Evolutionary conservation across 768 basidiomycete genomes (phyloP).

Genomic region (Candolleomyces efflorescens): DNA sequence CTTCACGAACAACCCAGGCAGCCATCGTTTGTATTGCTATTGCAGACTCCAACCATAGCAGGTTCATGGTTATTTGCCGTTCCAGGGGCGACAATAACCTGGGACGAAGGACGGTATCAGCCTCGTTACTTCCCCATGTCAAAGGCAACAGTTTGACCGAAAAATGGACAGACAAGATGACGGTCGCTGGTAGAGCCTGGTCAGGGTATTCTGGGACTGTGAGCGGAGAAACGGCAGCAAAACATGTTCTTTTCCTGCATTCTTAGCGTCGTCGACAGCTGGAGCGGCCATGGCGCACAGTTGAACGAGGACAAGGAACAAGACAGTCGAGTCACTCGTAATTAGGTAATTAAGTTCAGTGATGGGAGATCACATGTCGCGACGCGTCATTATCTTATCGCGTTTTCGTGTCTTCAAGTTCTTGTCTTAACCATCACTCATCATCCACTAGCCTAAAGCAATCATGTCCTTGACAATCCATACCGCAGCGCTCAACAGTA

Average conservation of each 20-base stretch:
- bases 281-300: conserved; percentile 18
- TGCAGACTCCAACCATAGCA: conserved; percentile 82
- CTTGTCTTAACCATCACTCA: not conserved
- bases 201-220: conserved; percentile 74
- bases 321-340: too few species aligned
- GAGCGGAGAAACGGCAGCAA: conserved; percentile 76
- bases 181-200: conserved; percentile 77
- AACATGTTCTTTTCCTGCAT: conserved; percentile 45
- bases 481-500: conserved; percentile 68
- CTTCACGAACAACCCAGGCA: conserved; percentile 73
- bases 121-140: conserved; percentile 6
- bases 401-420: not conserved
- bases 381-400: conserved; percentile 12
- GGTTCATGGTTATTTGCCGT: conserved; percentile 81
- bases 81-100: conserved; percentile 78
- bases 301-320: not conserved
- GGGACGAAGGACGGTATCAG: conserved; percentile 16
- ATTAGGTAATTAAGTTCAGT: too few species aligned
- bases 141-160: conserved; percentile 46
- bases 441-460: not conserved
- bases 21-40: conserved; percentile 65
- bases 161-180: conserved; percentile 90
- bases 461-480: conserved; percentile 54
- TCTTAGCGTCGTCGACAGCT: conserved; percentile 21
- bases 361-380: conserved; percentile 9